Conservation (phyloP, 768 basidiomycete genomes). For the Leucosporidium scottii region DNA sequence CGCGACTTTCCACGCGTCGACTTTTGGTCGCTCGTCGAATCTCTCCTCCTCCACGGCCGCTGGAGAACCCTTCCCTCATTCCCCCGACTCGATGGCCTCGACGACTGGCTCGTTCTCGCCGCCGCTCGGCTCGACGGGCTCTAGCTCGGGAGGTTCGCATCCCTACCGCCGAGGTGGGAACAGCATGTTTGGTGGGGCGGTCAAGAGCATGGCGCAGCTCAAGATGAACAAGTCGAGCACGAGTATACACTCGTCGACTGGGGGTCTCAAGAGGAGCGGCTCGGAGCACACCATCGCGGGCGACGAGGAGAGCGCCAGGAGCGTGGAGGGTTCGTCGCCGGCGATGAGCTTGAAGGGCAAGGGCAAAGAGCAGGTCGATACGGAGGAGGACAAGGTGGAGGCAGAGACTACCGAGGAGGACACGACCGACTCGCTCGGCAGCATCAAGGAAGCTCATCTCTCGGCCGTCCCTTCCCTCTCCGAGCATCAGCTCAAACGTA, state of each 20-base stretch:
- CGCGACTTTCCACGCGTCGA: background rate
- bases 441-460: background rate
- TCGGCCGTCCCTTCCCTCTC: slow-evolving; percentile 7
- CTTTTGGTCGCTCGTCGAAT: background rate
- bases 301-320: background rate
- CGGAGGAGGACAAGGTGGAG: background rate
- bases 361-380: background rate
- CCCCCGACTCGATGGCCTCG: background rate
- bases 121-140: background rate
- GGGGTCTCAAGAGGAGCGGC: background rate
- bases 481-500: slow-evolving; percentile 27
- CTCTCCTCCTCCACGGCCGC: background rate
- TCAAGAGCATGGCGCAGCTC: background rate
- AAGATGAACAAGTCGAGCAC: slow-evolving; percentile 1
- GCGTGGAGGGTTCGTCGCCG: background rate
- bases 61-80: background rate
- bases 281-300: background rate
- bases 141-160: background rate
- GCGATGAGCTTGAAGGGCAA: background rate
- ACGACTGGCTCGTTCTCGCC: background rate
- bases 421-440: background rate
- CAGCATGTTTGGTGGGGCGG: slow-evolving; percentile 13
- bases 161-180: background rate
- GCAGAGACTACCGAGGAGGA: background rate
- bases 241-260: background rate